Conservation (phyloP, 1,139 yeast species). For the Pichiaceae sp. region DNA sequence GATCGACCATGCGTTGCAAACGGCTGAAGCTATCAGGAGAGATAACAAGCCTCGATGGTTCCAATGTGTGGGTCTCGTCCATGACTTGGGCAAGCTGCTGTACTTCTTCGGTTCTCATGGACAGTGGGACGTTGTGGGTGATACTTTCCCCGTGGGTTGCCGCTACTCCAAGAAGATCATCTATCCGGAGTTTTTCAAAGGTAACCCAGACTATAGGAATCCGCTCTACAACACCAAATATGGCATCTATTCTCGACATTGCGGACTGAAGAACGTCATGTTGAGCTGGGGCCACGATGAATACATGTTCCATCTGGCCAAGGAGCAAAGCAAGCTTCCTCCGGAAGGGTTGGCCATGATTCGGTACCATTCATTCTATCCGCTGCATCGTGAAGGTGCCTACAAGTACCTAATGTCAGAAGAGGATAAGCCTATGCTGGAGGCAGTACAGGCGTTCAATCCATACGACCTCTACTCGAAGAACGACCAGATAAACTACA, state of each 20-base stretch:
- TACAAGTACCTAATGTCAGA: slow-evolving; percentile 59
- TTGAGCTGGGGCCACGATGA: slow-evolving; percentile 78
- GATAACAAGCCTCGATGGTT: slow-evolving; percentile 71
- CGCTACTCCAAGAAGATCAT: slow-evolving; percentile 52
- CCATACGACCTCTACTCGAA: slow-evolving; percentile 64
- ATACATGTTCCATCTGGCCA: slow-evolving; percentile 68
- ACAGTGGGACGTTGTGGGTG: slow-evolving; percentile 82
- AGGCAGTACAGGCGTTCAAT: slow-evolving; percentile 59
- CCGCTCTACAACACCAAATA: slow-evolving; percentile 60
- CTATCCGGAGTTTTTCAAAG: slow-evolving; percentile 49
- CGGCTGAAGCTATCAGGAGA: slow-evolving; percentile 65
- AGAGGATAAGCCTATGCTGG: slow-evolving; percentile 52
- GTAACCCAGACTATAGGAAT: slow-evolving; percentile 53
- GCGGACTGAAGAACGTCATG: slow-evolving; percentile 67
- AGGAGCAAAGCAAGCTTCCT: slow-evolving; percentile 54
- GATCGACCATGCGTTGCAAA: slow-evolving; percentile 68
- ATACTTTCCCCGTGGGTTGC: slow-evolving; percentile 72
- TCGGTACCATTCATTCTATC: slow-evolving; percentile 67
- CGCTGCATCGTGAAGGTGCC: slow-evolving; percentile 70
- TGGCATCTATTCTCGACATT: slow-evolving; percentile 56
- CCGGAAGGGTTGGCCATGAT: slow-evolving; percentile 67
- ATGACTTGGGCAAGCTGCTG: slow-evolving; percentile 60
- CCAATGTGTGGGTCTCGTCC: slow-evolving; percentile 65
- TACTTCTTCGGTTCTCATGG: slow-evolving; percentile 67
- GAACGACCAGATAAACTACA: slow-evolving; percentile 33